A percentile compares a stretch with the other conserved stretches of the same genome.
These are phyloP conservation scores for Papiliotrema laurentii DNA, from an alignment of 1,284 basidiomycete species.

Conservation along the genomic window DNA sequence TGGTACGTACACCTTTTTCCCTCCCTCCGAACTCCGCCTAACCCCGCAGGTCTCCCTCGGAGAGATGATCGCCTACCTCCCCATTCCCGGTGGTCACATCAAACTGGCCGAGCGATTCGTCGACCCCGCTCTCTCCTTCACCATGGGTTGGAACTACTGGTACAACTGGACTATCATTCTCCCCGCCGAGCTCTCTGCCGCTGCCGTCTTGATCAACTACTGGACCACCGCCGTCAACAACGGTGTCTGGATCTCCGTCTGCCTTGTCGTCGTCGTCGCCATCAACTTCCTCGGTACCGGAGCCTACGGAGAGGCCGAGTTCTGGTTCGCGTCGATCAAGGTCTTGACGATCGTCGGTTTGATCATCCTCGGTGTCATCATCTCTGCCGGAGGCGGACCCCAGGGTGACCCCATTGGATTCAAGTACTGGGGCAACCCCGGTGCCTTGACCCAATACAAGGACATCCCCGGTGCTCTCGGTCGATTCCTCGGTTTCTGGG, in stretches of 20 bases:
- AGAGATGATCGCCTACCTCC: slow-evolving; percentile 49
- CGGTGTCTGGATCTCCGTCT: slow-evolving; percentile 49
- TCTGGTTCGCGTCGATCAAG: slow-evolving; percentile 38
- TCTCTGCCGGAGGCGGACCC: slow-evolving; percentile 68
- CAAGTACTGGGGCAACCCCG: slow-evolving; percentile 66
- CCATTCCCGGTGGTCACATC: slow-evolving; percentile 44
- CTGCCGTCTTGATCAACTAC: slow-evolving; percentile 28
- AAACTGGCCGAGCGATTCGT: slow-evolving; percentile 52
- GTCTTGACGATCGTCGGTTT: slow-evolving; percentile 28
- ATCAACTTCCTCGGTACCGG: slow-evolving; percentile 49
- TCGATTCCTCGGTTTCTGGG: slow-evolving; percentile 64
- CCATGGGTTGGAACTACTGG: slow-evolving; percentile 14
- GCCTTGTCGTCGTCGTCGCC: slow-evolving; percentile 45
- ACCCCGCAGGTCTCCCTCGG: slow-evolving; percentile 47
- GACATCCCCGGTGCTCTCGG: slow-evolving; percentile 47
- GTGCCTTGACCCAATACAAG: slow-evolving; percentile 38
- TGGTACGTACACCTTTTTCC: too few relatives aligned
- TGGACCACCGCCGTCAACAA: slow-evolving; percentile 33
- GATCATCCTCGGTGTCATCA: slow-evolving; percentile 60
- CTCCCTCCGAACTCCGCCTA: too few relatives aligned
- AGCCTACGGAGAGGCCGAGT: slow-evolving; percentile 44
- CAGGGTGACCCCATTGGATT: slow-evolving; percentile 51
- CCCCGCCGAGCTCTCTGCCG: slow-evolving; percentile 3
- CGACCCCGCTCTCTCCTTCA: slow-evolving; percentile 52
- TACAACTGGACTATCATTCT: slow-evolving; percentile 8